Base-by-base conservation (phyloP, 148 eudicot genomes). In the Silene conica region DNA sequence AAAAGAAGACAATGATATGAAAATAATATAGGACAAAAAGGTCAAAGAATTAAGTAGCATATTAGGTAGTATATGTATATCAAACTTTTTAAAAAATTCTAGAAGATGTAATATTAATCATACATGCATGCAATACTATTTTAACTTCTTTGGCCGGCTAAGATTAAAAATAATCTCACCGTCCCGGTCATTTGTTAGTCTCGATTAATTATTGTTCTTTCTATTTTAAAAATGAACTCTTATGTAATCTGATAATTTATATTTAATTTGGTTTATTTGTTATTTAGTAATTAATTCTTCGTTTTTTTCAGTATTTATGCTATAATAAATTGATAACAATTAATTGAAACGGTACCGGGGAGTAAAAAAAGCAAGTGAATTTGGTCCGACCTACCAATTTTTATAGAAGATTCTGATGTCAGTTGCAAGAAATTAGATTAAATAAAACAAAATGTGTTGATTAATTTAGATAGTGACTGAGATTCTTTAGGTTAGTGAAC, bases 361-460 rank as follows among this genome's bases (percentile, higher is more conserved):
- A n/a, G n/a, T n/a, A 26, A 26, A 50, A 50, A 50, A 50, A 50
- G 54, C 54, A 50, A 50, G 16, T 66, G 70, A 66, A 67, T 67
- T 43, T 67, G 54, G 70, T 43, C 70, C 21, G 16, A 67, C 70
- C 70, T 67, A 67, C 70, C 55, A 43, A 45, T 23, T 67, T 67
- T 50, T 13, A 50, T 43, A 28, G 26, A 8, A 67, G 25, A 8
- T 67, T 67, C 70, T 67, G 4, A 43, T 67, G 70, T 67, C 55
- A 67, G 4, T 67, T 67, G 15, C 14, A 10, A 67, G 55, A 64
- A 67, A 34, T n/a, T 67, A 31, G 54, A 66, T 16, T 19, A 19
- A n/a, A 13, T 67, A 41, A 41, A 43, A 41, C 13, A 41, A 19
- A 34, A 43, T 8, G 21, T 67, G 54, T 38, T 38, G 43, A 38